These are phyloP conservation scores for Gaeumannomyces tritici DNA, from an alignment of 2,329 filamentous ascomycete genomes.

Conservation along the genomic window DNA sequence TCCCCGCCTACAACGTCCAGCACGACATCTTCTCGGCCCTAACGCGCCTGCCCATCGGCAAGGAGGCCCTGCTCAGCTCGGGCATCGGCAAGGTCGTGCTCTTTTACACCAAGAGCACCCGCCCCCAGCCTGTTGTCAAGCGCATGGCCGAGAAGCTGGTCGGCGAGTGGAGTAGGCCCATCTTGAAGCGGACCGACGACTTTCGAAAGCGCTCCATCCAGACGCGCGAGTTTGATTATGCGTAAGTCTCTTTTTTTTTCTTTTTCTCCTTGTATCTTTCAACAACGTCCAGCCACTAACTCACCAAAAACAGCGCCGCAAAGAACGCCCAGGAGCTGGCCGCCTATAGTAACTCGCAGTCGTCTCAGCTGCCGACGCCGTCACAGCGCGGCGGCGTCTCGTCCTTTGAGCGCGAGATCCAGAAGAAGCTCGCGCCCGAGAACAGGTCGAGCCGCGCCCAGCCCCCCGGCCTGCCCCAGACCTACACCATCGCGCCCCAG, in stretches of 20 bases:
- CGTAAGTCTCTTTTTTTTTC: constrained; percentile 26
- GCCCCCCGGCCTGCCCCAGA: constrained; percentile 41
- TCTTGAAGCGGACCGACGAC: constrained; percentile 87
- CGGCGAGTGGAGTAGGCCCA: constrained; percentile 90
- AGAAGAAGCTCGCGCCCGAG: constrained; percentile 48
- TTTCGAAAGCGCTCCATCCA: constrained; percentile 75
- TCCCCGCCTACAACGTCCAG: constrained; percentile 96
- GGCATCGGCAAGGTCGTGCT: constrained; percentile 93
- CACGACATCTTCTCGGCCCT: constrained; percentile 83
- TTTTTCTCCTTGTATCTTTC: background rate
- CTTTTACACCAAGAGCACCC: constrained; percentile 94
- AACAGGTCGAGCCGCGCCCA: constrained; percentile 45
- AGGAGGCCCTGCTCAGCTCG: constrained; percentile 80
- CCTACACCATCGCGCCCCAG: constrained; percentile 50
- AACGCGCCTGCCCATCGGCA: constrained; percentile 74
- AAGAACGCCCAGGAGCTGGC: constrained; percentile 41
- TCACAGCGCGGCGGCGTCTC: constrained; percentile 13
- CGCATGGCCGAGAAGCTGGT: constrained; percentile 87
- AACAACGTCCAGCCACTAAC: no score
- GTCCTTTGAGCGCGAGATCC: constrained; percentile 42
- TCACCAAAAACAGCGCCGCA: constrained; percentile 31
- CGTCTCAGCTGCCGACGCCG: constrained; percentile 22
- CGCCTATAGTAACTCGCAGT: constrained; percentile 20
- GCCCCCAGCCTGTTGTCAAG: constrained; percentile 81
- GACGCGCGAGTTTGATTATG: constrained; percentile 53